Evolutionary conservation across 768 basidiomycete genomes (phyloP).

Genomic region (Lactarius quietus): DNA sequence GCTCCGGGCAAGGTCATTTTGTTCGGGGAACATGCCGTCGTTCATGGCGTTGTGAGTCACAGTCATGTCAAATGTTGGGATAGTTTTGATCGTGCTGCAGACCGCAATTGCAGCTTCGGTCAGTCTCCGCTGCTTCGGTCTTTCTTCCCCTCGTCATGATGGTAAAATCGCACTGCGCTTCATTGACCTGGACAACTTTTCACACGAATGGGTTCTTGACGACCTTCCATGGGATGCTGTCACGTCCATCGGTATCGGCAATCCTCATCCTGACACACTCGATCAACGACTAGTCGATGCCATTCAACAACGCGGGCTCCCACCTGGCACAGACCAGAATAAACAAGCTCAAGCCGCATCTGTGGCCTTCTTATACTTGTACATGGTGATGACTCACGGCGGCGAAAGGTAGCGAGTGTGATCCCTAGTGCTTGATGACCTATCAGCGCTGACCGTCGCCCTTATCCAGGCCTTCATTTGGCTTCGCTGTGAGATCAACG

Average conservation of each 20-base stretch:
- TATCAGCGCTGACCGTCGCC: slow-evolving; percentile 13
- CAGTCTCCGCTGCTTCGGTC: slow-evolving; percentile 91
- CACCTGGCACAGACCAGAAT: slow-evolving; percentile 33
- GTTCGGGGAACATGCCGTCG: slow-evolving; percentile 98
- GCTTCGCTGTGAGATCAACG: slow-evolving; percentile 80
- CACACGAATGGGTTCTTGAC: slow-evolving; percentile 76
- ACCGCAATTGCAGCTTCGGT: slow-evolving; percentile 95
- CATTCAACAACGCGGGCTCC: slow-evolving; percentile 48
- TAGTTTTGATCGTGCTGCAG: slow-evolving; percentile 36
- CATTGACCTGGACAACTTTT: slow-evolving; percentile 72
- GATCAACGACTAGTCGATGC: slow-evolving; percentile 73
- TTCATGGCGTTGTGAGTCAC: slow-evolving; percentile 85
- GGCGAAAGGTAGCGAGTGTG: slow-evolving; percentile 49
- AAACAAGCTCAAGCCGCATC: slow-evolving; percentile 45
- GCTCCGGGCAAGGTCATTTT: slow-evolving; percentile 98
- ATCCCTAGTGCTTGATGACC: not conserved
- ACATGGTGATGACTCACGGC: slow-evolving; percentile 69
- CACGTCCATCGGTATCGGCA: slow-evolving; percentile 47
- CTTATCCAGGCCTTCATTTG: slow-evolving; percentile 61
- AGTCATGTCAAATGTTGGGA: slow-evolving; percentile 12
- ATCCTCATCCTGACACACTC: slow-evolving; percentile 59
- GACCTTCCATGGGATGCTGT: slow-evolving; percentile 77
- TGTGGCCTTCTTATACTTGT: slow-evolving; percentile 88
- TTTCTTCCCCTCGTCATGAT: slow-evolving; percentile 72
- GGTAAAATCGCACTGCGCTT: slow-evolving; percentile 72